Conservation (phyloP, 2,329 filamentous ascomycete genomes). For the Pseudogymnoascus destructans region DNA sequence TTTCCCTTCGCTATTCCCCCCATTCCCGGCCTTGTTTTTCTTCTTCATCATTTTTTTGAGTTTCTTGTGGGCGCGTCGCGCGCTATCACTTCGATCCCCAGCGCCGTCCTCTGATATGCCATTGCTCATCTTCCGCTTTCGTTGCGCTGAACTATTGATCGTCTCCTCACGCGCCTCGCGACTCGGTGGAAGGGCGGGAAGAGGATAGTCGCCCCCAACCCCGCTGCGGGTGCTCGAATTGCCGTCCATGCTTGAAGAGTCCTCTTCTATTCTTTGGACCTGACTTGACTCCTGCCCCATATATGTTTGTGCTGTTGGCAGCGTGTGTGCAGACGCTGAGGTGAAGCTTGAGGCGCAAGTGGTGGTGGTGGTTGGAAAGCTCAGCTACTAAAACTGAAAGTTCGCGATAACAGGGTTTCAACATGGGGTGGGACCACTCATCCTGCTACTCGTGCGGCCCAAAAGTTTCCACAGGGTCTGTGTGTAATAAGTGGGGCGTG, state of each 20-base stretch:
- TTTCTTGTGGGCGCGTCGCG: conserved; percentile 1
- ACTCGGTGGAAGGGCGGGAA: neutral
- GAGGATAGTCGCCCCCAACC: neutral
- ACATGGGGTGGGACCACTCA: neutral
- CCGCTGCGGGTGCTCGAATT: neutral
- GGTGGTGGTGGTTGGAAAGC: neutral
- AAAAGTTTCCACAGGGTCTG: too few relatives aligned
- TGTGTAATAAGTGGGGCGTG: too few relatives aligned
- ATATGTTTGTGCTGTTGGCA: neutral
- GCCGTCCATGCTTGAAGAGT: neutral
- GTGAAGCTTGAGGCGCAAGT: neutral
- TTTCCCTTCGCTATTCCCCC: neutral
- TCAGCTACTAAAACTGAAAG: neutral
- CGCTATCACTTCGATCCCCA: neutral
- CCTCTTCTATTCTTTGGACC: neutral
- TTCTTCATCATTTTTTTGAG: neutral
- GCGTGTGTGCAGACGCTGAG: neutral
- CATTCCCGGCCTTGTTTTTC: neutral
- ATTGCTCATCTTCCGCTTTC: neutral
- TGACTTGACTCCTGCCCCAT: conserved; percentile 7
- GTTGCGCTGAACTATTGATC: neutral
- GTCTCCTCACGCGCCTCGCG: neutral
- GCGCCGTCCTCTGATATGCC: neutral
- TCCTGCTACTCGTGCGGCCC: too few relatives aligned
- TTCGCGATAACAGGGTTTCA: conserved; percentile 6